Conservation (phyloP, 2,329 filamentous ascomycete species). For the Fusarium piperis region DNA sequence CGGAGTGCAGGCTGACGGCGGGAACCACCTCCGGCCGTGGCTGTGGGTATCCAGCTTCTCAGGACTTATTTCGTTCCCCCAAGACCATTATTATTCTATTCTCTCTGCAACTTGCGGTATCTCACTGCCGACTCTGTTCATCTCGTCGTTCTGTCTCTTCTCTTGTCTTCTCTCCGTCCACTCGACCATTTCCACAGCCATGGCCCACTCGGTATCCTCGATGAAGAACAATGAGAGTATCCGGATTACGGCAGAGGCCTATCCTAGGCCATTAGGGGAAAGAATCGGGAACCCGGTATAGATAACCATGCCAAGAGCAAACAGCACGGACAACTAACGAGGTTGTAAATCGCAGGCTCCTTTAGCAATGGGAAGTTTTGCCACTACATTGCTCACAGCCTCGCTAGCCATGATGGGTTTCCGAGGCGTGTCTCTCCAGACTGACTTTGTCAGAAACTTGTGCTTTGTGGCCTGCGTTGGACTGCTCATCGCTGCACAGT, state of each 20-base stretch:
- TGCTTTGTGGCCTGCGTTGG: conserved; percentile 41
- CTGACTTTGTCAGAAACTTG: conserved; percentile 40
- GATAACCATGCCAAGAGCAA: neutral
- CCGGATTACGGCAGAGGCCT: neutral
- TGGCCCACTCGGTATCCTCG: conserved; percentile 6
- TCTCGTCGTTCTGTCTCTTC: neutral
- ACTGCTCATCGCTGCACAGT: conserved; percentile 41
- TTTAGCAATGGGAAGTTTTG: conserved; percentile 43
- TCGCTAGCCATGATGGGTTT: conserved; percentile 43
- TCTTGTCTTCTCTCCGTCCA: neutral
- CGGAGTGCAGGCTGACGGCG: neutral
- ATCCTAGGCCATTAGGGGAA: neutral
- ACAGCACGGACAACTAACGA: neutral
- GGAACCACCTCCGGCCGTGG: neutral
- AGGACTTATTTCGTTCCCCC: neutral
- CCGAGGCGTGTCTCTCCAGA: conserved; percentile 37
- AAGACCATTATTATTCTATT: neutral
- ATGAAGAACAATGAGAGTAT: conserved; percentile 5
- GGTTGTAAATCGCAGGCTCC: conserved; percentile 5
- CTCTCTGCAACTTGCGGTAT: neutral
- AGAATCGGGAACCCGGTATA: conserved; percentile 19
- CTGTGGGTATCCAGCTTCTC: neutral
- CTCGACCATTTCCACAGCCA: neutral
- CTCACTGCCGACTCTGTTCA: neutral
- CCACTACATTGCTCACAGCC: conserved; percentile 37